A percentile compares a stretch with the other conserved stretches of the same genome.
Evolutionary conservation across 768 basidiomycete genomes (phyloP).

Genomic region (Amanita phalloides): DNA sequence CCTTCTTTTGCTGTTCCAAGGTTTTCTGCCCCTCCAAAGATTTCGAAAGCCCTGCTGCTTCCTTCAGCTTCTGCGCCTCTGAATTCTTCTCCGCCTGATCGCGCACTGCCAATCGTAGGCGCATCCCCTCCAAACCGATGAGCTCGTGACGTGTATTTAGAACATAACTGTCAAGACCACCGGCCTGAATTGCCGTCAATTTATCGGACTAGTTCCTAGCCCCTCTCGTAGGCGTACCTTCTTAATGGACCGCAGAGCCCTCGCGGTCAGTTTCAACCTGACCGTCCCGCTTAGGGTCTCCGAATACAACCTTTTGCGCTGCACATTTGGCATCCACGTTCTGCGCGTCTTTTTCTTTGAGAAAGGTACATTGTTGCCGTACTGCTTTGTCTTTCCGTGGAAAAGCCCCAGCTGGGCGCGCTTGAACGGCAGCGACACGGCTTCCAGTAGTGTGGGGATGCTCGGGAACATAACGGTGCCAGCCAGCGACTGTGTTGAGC

Average conservation of each 20-base stretch:
- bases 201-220: not conserved
- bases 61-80: not conserved
- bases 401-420: constrained; percentile 74
- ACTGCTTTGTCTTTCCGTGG: constrained; percentile 69
- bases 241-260: constrained; percentile 73
- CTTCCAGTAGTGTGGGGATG: constrained; percentile 19
- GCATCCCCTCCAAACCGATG: constrained; percentile 30
- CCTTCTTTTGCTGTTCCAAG: constrained; percentile 6
- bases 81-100: constrained; percentile 8
- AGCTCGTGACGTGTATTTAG: constrained; percentile 29
- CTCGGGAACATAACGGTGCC: constrained; percentile 16
- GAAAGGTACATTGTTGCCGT: constrained; percentile 85
- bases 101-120: constrained; percentile 21
- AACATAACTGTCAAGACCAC: constrained; percentile 66
- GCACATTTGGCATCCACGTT: constrained; percentile 83
- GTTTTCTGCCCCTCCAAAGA: not conserved
- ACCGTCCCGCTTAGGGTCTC: constrained; percentile 49
- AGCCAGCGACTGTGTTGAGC: not conserved
- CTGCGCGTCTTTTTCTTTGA: constrained; percentile 83
- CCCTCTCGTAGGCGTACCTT: constrained; percentile 40
- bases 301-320: constrained; percentile 63
- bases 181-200: constrained; percentile 30
- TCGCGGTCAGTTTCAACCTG: constrained; percentile 60
- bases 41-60: not conserved
- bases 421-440: constrained; percentile 64